These are phyloP conservation scores for Neofusicoccum parvum DNA, from an alignment of 2,329 filamentous ascomycete genomes.

Conservation along the genomic window DNA sequence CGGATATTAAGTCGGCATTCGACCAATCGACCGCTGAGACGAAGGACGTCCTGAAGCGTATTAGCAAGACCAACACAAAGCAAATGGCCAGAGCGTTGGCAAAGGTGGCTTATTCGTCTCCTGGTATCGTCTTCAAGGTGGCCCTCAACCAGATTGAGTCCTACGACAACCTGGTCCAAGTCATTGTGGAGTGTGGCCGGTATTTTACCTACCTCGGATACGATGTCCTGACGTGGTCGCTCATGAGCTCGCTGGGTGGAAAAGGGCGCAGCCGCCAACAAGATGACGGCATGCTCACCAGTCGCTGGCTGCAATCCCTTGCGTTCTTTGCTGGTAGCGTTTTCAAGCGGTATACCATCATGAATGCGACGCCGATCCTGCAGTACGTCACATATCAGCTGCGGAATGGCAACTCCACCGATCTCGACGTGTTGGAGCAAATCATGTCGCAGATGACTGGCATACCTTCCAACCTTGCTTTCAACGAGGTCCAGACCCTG, in stretches of 20 bases:
- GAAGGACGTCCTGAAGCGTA: slow-evolving; percentile 80
- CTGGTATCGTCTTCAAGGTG: slow-evolving; percentile 86
- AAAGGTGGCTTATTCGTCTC: slow-evolving; percentile 89
- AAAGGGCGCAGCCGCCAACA: slow-evolving; percentile 61
- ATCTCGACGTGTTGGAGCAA: slow-evolving; percentile 88
- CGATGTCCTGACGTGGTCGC: slow-evolving; percentile 89
- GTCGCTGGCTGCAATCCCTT: slow-evolving; percentile 87
- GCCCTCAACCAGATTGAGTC: slow-evolving; percentile 89
- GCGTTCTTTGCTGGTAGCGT: slow-evolving; percentile 90
- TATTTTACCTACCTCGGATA: slow-evolving; percentile 94
- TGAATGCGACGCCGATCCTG: slow-evolving; percentile 82
- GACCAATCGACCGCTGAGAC: slow-evolving; percentile 77
- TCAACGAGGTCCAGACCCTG: slow-evolving; percentile 83
- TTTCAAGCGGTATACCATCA: slow-evolving; percentile 80
- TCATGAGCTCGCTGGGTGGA: slow-evolving; percentile 71
- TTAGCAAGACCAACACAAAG: slow-evolving; percentile 83
- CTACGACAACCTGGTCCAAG: slow-evolving; percentile 92
- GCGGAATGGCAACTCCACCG: slow-evolving; percentile 78
- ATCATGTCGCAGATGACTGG: slow-evolving; percentile 92
- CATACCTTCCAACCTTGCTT: slow-evolving; percentile 81
- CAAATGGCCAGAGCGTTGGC: slow-evolving; percentile 86
- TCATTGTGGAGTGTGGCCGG: slow-evolving; percentile 89
- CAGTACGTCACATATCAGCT: slow-evolving; percentile 89
- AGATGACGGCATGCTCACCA: slow-evolving; percentile 73
- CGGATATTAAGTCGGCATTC: slow-evolving; percentile 79